Conservation (phyloP, 495 filamentous ascomycete genomes). For the Penicillium atrosanguineum region DNA sequence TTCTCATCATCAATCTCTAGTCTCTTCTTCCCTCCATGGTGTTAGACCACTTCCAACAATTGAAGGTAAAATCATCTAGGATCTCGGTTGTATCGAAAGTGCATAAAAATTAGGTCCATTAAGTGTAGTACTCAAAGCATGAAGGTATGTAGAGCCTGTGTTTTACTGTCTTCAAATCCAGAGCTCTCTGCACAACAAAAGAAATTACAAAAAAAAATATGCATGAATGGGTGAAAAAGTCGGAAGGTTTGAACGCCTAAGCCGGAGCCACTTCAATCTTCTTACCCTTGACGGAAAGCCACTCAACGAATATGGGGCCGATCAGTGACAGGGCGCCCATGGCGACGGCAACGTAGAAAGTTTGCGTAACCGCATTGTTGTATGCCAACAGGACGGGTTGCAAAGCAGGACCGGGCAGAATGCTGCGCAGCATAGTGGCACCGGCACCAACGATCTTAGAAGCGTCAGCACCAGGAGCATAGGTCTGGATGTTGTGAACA, state of each 20-base stretch:
- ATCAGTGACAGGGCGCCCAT: conserved; percentile 60
- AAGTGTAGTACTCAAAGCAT: conserved; percentile 5
- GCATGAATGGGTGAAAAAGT: conserved; percentile 6
- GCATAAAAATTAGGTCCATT: not conserved
- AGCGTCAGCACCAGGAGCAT: conserved; percentile 53
- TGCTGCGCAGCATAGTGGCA: conserved; percentile 60
- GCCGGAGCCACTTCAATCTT: conserved; percentile 62
- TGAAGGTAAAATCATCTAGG: too few species aligned
- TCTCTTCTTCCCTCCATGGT: too few species aligned
- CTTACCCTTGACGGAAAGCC: conserved; percentile 84
- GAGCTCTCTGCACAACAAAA: not conserved
- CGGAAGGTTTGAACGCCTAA: not conserved
- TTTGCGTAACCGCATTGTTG: conserved; percentile 63
- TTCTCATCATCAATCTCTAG: too few species aligned
- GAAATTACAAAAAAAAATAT: conserved; percentile 7
- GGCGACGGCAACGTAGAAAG: conserved; percentile 68
- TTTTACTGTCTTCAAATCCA: conserved; percentile 2
- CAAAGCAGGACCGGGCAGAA: conserved; percentile 46
- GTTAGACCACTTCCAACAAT: too few species aligned
- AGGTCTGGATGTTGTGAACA: conserved; percentile 48
- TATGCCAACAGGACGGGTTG: conserved; percentile 63
- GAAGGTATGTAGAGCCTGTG: conserved; percentile 3
- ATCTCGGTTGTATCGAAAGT: not conserved
- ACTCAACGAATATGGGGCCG: conserved; percentile 63
- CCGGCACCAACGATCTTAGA: conserved; percentile 55